Conservation (phyloP, 2,329 filamentous ascomycete genomes). For the Lachnellula cervina region DNA sequence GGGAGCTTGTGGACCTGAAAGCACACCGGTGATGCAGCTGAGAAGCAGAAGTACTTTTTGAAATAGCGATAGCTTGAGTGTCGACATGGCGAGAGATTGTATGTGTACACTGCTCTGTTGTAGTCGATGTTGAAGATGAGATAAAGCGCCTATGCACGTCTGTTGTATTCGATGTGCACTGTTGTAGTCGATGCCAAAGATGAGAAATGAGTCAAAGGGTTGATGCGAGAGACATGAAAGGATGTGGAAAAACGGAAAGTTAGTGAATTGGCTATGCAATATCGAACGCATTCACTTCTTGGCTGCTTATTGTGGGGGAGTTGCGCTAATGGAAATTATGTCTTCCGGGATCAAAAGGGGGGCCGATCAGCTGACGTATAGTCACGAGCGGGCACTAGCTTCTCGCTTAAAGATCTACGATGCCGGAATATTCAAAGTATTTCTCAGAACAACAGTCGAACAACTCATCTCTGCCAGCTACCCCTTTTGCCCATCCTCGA, state of each 20-base stretch:
- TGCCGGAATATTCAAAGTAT: constrained; percentile 9
- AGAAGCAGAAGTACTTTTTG: not conserved
- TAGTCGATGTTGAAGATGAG: too few relatives aligned
- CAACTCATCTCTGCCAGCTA: constrained; percentile 9
- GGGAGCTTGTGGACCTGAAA: not conserved
- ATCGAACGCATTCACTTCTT: too few relatives aligned
- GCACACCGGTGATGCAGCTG: not conserved
- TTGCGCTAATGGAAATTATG: too few relatives aligned
- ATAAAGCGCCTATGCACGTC: too few relatives aligned
- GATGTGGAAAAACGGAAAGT: too few relatives aligned
- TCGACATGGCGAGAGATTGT: not conserved
- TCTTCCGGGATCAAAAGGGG: not conserved
- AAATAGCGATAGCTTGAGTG: not conserved
- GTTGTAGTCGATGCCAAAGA: too few relatives aligned
- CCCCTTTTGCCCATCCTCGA: not conserved
- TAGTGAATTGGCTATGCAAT: too few relatives aligned
- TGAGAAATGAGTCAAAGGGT: too few relatives aligned
- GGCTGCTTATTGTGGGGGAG: too few relatives aligned
- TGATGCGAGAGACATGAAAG: too few relatives aligned
- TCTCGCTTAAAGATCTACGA: not conserved
- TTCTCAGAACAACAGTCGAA: constrained; percentile 13
- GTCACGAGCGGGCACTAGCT: not conserved
- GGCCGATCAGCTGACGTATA: not conserved
- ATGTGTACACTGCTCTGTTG: not conserved
- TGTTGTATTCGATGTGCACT: not conserved